Evolutionary conservation across 192 early-diverging fungal species (phyloP).

Genomic region (Geranomyces michiganensis): DNA sequence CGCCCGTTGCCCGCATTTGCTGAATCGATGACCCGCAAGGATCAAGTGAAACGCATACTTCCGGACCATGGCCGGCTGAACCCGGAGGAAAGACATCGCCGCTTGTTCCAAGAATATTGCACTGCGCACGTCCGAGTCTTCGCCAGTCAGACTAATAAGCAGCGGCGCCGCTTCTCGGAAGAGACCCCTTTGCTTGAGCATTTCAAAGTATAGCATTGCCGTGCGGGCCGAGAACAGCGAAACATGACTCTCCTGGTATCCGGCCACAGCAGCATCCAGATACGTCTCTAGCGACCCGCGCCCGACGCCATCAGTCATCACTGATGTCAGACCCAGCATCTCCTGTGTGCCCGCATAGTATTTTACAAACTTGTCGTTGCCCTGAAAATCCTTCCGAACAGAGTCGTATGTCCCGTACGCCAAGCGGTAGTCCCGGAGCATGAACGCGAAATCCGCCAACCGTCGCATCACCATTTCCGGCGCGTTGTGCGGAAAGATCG

Average conservation of each 20-base stretch:
- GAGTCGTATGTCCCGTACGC: slow-evolving; percentile 89
- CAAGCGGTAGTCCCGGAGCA: slow-evolving; percentile 92
- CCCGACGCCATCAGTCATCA: slow-evolving; percentile 54
- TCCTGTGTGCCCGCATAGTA: slow-evolving; percentile 64
- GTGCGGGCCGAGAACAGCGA: slow-evolving; percentile 72
- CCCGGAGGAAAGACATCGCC: slow-evolving; percentile 73
- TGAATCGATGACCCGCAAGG: slow-evolving; percentile 82
- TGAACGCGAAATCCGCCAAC: slow-evolving; percentile 95
- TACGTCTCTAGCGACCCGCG: slow-evolving; percentile 18
- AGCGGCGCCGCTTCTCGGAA: slow-evolving; percentile 69
- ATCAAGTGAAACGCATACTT: slow-evolving; percentile 91
- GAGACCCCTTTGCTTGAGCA: slow-evolving; percentile 70
- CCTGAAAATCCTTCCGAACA: slow-evolving; percentile 83
- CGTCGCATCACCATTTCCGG: slow-evolving; percentile 90
- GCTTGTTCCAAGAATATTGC: slow-evolving; percentile 90
- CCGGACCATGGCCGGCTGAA: slow-evolving; percentile 69
- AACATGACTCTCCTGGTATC: slow-evolving; percentile 63
- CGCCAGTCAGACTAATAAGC: slow-evolving; percentile 69
- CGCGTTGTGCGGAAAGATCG: slow-evolving; percentile 57
- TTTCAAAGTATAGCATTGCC: slow-evolving; percentile 79
- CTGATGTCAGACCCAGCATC: slow-evolving; percentile 85
- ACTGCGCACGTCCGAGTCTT: slow-evolving; percentile 77
- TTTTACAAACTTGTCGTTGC: slow-evolving; percentile 50
- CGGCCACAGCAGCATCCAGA: slow-evolving; percentile 60
- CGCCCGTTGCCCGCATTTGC: slow-evolving; percentile 71